Percentiles rank a stretch among this genome's conserved stretches.
These are phyloP conservation scores for Zygosaccharomyces gambellarensis DNA, from an alignment of 805 yeast species.

Conservation along the genomic window DNA sequence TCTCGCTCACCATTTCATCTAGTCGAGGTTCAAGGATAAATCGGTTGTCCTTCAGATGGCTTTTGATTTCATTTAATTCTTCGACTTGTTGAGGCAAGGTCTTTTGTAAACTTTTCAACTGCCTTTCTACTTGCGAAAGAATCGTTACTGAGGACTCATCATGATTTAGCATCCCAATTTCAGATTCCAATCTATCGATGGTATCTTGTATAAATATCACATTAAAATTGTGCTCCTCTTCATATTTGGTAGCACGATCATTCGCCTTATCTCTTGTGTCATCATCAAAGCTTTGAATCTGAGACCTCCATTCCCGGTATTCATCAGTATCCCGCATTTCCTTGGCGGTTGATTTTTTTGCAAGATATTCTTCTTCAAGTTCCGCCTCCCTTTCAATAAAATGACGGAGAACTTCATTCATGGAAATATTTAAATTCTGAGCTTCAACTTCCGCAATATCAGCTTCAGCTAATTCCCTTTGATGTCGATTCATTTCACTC, in stretches of 20 bases:
- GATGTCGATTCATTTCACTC: constrained; percentile 23
- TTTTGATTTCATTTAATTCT: constrained; percentile 29
- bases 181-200: constrained; percentile 46
- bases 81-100: constrained; percentile 22
- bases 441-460: constrained; percentile 37
- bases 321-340: constrained; percentile 27
- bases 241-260: constrained; percentile 39
- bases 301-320: constrained; percentile 23
- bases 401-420: constrained; percentile 29
- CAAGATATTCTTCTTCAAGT: constrained; percentile 26
- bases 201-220: constrained; percentile 37
- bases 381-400: constrained; percentile 31
- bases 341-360: constrained; percentile 28
- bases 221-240: constrained; percentile 36
- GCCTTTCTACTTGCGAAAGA: constrained; percentile 29
- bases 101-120: constrained; percentile 20
- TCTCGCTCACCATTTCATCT: constrained; percentile 44
- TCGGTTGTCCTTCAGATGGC: constrained; percentile 38
- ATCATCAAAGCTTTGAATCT: constrained; percentile 36
- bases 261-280: constrained; percentile 40
- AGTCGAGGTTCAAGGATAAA: constrained; percentile 60
- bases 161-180: constrained; percentile 35
- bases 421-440: constrained; percentile 35
- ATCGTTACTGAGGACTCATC: constrained; percentile 38
- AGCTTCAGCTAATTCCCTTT: constrained; percentile 25